phyloP scores from a whole-genome alignment of 352 stramenopile genomes.

The Phytophthora crassamura region DNA sequence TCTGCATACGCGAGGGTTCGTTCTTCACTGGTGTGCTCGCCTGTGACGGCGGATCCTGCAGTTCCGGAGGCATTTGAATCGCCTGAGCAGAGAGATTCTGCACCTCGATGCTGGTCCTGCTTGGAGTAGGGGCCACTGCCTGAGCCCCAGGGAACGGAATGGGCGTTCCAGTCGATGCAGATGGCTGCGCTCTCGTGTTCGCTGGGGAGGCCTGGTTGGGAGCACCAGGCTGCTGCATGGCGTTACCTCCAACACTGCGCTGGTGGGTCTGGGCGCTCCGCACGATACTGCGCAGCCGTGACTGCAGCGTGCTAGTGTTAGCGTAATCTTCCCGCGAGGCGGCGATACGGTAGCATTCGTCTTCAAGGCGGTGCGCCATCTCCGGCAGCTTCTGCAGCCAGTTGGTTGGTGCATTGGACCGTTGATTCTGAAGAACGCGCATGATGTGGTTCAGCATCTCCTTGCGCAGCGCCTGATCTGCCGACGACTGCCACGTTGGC shows the following conservation, averaged over 20 bases:
- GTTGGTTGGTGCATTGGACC: constrained; percentile 95
- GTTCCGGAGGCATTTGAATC: constrained; percentile 79
- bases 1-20: constrained; percentile 32
- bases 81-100: constrained; percentile 53
- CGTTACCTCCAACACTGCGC: constrained; percentile 45
- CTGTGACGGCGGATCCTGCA: constrained; percentile 58
- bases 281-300: constrained; percentile 95
- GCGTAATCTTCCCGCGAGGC: constrained; percentile 94
- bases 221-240: constrained; percentile 35
- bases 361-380: constrained; percentile 98
- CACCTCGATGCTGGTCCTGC: constrained; percentile 12
- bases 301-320: constrained; percentile 95
- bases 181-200: constrained; percentile 22
- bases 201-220: constrained; percentile 28
- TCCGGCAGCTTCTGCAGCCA: constrained; percentile 98
- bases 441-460: constrained; percentile 94
- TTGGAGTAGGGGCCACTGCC: constrained; percentile 36
- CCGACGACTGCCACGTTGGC: constrained; percentile 72
- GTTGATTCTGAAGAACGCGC: constrained; percentile 94
- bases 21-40: constrained; percentile 39
- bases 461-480: constrained; percentile 76
- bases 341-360: constrained; percentile 95
- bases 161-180: constrained; percentile 37
- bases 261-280: constrained; percentile 77
- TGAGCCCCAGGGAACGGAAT: constrained; percentile 72